Evolutionary conservation across 139 green algal genomes (phyloP).

Genomic region (Astrephomene gubernaculifera): DNA sequence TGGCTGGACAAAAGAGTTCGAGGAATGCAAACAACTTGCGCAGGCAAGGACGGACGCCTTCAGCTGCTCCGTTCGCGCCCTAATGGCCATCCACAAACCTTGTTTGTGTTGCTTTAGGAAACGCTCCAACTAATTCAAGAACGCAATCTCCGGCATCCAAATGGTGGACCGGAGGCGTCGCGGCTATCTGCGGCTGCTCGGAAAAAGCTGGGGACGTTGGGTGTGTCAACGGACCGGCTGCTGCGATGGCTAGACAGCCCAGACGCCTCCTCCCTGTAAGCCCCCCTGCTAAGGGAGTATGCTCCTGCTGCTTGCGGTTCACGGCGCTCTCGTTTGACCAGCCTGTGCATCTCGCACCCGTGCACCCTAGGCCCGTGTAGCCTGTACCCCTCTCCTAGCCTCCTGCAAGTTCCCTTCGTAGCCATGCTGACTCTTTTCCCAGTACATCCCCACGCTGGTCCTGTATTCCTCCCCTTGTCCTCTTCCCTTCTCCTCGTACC

Average conservation of each 20-base stretch:
- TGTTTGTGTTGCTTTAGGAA: neutral
- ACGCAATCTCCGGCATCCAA: constrained; percentile 77
- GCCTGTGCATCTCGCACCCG: too few relatives aligned
- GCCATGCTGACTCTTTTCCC: too few relatives aligned
- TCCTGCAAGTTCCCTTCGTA: too few relatives aligned
- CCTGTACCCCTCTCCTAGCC: too few relatives aligned
- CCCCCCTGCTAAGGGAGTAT: neutral
- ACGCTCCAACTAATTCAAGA: constrained; percentile 68
- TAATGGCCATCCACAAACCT: constrained; percentile 57
- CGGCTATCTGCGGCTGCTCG: constrained; percentile 82
- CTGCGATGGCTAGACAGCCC: constrained; percentile 68
- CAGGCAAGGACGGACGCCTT: constrained; percentile 62
- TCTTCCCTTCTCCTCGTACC: too few relatives aligned
- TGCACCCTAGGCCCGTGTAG: too few relatives aligned
- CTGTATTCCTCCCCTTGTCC: too few relatives aligned
- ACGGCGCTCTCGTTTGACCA: too few relatives aligned
- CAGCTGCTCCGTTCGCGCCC: constrained; percentile 61
- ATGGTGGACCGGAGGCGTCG: constrained; percentile 79
- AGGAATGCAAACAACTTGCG: constrained; percentile 74
- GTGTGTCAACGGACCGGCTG: constrained; percentile 74
- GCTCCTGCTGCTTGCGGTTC: too few relatives aligned
- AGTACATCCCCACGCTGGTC: too few relatives aligned
- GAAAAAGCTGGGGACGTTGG: constrained; percentile 86
- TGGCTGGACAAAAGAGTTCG: constrained; percentile 79
- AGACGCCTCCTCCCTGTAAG: constrained; percentile 72